phyloP scores from a whole-genome alignment of 2,329 filamentous ascomycete genomes.

The Colletotrichum sp. region DNA sequence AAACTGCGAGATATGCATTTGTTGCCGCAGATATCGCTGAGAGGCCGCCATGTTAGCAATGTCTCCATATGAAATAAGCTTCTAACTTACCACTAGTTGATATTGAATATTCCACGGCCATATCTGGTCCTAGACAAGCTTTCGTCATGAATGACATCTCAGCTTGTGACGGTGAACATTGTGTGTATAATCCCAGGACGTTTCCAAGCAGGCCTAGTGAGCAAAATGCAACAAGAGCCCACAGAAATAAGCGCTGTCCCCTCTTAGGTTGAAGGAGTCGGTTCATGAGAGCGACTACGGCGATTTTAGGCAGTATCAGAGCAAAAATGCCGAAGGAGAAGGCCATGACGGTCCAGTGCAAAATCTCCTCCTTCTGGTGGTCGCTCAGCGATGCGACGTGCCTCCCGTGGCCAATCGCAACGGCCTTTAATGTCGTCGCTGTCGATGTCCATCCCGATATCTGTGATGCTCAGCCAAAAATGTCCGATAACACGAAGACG shows the following conservation, averaged over 20 bases:
- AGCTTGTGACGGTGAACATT: conserved; percentile 41
- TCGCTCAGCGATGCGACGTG: conserved; percentile 36
- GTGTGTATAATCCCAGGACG: conserved; percentile 44
- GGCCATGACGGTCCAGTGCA: conserved; percentile 38
- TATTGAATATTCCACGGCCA: conserved; percentile 43
- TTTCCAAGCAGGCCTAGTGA: conserved; percentile 35
- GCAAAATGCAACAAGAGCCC: conserved; percentile 35
- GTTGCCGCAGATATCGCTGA: conserved; percentile 10
- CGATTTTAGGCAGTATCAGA: conserved; percentile 45
- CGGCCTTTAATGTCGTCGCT: conserved; percentile 24
- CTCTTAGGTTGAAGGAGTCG: conserved; percentile 40
- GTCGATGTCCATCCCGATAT: conserved; percentile 8
- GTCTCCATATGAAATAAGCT: rapidly evolving
- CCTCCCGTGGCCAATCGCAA: conserved; percentile 41
- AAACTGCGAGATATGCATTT: conserved; percentile 46
- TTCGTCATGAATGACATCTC: conserved; percentile 39
- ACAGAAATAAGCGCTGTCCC: conserved; percentile 38
- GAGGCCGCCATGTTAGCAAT: neutral
- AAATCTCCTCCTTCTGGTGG: conserved; percentile 30
- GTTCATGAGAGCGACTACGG: conserved; percentile 41
- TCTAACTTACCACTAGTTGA: conserved; percentile 39
- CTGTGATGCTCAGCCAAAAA: neutral
- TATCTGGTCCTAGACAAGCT: conserved; percentile 35
- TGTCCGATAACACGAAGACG: no score
- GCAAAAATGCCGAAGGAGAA: conserved; percentile 42